Conservation (phyloP, 345 rosid species). For the Diplotaxis tenuifolia region DNA sequence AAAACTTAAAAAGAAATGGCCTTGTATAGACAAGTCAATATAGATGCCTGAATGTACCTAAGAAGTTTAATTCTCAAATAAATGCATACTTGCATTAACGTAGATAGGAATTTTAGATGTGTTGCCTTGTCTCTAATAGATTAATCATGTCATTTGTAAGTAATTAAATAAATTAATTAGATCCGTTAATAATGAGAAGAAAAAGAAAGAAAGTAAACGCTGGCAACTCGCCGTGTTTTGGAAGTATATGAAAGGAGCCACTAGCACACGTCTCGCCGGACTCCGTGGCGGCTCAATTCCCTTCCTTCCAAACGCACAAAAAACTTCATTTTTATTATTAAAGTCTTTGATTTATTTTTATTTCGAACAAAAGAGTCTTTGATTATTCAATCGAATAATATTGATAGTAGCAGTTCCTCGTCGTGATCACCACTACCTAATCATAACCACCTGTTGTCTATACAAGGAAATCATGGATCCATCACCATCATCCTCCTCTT, state of each 20-base stretch:
- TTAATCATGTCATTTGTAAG: no score
- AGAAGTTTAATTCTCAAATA: not conserved
- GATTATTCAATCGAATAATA: conserved; percentile 14
- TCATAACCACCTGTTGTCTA: conserved; percentile 21
- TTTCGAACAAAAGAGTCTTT: conserved; percentile 21
- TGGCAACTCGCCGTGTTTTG: not conserved
- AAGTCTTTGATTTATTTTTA: conserved; percentile 28
- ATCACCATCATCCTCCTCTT: conserved; percentile 2
- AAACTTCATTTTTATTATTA: not conserved
- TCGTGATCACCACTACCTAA: conserved; percentile 30
- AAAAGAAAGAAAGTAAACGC: not conserved
- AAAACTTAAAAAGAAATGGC: not conserved
- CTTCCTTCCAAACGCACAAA: not conserved
- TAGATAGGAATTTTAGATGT: no score
- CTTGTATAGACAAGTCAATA: not conserved
- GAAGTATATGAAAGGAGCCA: not conserved
- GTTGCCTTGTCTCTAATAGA: no score
- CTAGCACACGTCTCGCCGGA: conserved; percentile 24
- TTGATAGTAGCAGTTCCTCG: conserved; percentile 18
- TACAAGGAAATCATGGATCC: conserved; percentile 11
- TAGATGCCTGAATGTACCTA: not conserved
- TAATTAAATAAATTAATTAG: not conserved
- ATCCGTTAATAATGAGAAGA: not conserved
- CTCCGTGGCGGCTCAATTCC: conserved; percentile 14
- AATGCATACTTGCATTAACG: not conserved